These are phyloP conservation scores for Thalassiosira delicatula DNA, from an alignment of 352 stramenopile genomes.

Conservation along the genomic window DNA sequence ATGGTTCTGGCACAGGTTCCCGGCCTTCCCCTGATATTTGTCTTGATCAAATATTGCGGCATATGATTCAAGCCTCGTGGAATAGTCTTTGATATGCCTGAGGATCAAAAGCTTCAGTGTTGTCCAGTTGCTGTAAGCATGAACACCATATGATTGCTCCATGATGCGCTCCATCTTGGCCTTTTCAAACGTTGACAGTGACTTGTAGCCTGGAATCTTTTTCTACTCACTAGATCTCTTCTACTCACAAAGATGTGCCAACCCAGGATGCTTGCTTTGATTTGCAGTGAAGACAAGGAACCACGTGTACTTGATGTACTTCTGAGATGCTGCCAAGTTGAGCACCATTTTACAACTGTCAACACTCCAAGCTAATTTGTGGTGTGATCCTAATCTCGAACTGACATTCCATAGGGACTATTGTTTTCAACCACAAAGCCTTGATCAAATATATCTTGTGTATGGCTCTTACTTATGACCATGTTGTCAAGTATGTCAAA, in stretches of 20 bases:
- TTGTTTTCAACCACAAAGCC: conserved; percentile 22
- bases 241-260: conserved; percentile 21
- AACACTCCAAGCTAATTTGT: not conserved
- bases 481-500: conserved; percentile 15
- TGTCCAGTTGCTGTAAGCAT: conserved; percentile 37
- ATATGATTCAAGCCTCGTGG: not conserved
- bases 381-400: conserved; percentile 7
- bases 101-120: conserved; percentile 10
- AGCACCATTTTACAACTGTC: conserved; percentile 29
- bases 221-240: conserved; percentile 19
- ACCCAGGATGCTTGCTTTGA: conserved; percentile 9
- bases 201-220: conserved; percentile 8
- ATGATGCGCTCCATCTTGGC: conserved; percentile 19
- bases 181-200: conserved; percentile 9
- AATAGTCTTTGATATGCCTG: conserved; percentile 6
- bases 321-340: conserved; percentile 15
- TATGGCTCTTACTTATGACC: conserved; percentile 13
- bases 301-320: conserved; percentile 28
- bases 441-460: conserved; percentile 6
- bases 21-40: conserved; percentile 43
- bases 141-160: conserved; percentile 5
- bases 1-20: conserved; percentile 46
- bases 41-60: conserved; percentile 26
- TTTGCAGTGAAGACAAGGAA: conserved; percentile 34
- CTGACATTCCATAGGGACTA: conserved; percentile 9